Evolutionary conservation across 169 alveolate species (phyloP).

Genomic region (Eimeria tenella): DNA sequence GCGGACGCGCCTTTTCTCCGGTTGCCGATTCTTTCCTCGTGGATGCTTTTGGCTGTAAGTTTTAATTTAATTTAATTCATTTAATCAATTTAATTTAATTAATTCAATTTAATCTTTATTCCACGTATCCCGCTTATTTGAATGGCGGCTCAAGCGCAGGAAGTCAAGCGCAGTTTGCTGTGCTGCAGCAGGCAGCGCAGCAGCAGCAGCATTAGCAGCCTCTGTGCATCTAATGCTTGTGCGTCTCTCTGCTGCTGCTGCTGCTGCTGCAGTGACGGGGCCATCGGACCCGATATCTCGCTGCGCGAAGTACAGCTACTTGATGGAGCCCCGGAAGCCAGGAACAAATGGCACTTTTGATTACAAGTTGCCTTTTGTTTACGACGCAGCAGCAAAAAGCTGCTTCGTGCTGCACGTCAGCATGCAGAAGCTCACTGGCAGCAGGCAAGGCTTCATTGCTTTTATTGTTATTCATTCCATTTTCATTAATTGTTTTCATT

Average conservation of each 20-base stretch:
- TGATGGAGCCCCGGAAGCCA: not conserved
- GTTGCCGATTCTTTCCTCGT: slow-evolving; percentile 17
- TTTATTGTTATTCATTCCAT: not conserved
- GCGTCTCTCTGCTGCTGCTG: too few relatives aligned
- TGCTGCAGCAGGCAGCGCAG: too few relatives aligned
- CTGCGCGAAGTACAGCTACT: not conserved
- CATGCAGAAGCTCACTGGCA: slow-evolving; percentile 35
- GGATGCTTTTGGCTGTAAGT: not conserved
- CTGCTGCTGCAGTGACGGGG: not conserved
- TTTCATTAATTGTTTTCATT: too few relatives aligned
- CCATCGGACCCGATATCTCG: not conserved
- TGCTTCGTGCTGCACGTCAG: slow-evolving; percentile 33
- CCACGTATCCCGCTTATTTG: not conserved
- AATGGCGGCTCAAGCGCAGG: too few relatives aligned
- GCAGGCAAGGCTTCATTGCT: not conserved
- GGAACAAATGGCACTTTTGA: not conserved
- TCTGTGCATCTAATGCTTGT: too few relatives aligned
- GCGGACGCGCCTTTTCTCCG: slow-evolving; percentile 52
- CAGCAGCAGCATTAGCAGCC: too few relatives aligned
- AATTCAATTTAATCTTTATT: not conserved
- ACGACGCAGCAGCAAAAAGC: not conserved
- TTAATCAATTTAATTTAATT: not conserved
- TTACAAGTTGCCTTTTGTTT: slow-evolving; percentile 14
- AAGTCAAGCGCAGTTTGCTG: too few relatives aligned
- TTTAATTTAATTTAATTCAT: not conserved